Evolutionary conservation across 129 eudicot species (phyloP).

Genomic region (Tagetes patula): DNA sequence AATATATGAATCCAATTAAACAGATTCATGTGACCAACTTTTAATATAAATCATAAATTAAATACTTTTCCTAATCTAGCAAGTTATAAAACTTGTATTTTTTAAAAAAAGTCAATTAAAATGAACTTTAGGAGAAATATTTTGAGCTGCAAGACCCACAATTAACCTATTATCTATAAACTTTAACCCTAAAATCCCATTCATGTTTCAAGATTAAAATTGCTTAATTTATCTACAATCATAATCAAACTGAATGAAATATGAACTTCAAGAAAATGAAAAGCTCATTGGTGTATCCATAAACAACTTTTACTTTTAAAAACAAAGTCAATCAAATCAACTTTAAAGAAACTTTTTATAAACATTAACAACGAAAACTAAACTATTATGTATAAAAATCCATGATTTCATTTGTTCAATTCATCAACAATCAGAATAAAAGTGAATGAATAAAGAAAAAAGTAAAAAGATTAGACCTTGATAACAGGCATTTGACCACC

Average conservation of each 20-base stretch:
- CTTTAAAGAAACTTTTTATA: neutral
- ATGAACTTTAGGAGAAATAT: too few relatives aligned
- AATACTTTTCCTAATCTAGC: neutral
- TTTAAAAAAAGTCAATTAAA: neutral
- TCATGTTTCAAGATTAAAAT: too few relatives aligned
- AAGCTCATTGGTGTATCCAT: too few relatives aligned
- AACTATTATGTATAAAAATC: too few relatives aligned
- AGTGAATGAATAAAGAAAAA: neutral
- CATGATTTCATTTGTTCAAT: neutral
- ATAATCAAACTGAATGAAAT: too few relatives aligned
- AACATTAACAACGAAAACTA: too few relatives aligned
- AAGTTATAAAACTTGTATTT: neutral
- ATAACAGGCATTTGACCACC: slow-evolving; percentile 96
- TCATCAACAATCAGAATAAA: neutral
- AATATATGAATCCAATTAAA: neutral
- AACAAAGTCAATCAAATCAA: neutral
- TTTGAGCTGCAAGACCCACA: too few relatives aligned
- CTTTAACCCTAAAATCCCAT: too few relatives aligned
- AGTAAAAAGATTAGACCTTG: slow-evolving; percentile 49
- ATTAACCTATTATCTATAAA: too few relatives aligned
- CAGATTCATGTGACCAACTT: neutral
- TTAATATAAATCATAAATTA: neutral
- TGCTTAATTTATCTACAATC: too few relatives aligned
- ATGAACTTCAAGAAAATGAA: too few relatives aligned
- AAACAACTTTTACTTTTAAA: too few relatives aligned